A percentile compares a stretch with the other conserved stretches of the same genome.
Evolutionary conservation across 331 rosid genomes (phyloP).

Genomic region (Pyrus hybrid): DNA sequence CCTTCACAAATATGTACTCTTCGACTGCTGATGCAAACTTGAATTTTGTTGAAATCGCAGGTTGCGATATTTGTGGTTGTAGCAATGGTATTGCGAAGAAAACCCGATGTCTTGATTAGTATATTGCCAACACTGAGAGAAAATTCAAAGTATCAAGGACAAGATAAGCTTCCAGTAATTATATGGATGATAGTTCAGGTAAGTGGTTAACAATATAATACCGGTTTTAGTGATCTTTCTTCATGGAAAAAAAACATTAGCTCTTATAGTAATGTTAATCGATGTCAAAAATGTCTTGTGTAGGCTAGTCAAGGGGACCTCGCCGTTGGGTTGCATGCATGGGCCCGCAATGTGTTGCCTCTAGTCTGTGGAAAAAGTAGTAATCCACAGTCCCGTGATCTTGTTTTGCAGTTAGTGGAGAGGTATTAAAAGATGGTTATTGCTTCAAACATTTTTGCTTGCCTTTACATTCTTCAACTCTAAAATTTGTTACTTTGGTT

Average conservation of each 20-base stretch:
- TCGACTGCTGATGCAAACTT: not conserved
- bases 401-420: slow-evolving; percentile 79
- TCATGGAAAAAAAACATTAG: not conserved
- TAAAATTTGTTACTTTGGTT: slow-evolving; percentile 10
- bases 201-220: slow-evolving; percentile 4
- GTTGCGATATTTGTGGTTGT: slow-evolving; percentile 79
- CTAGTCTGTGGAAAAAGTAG: slow-evolving; percentile 53
- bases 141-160: slow-evolving; percentile 73
- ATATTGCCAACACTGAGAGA: slow-evolving; percentile 67
- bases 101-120: slow-evolving; percentile 61
- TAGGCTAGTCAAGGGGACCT: slow-evolving; percentile 76
- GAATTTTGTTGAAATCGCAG: slow-evolving; percentile 35
- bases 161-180: slow-evolving; percentile 76
- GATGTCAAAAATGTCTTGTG: slow-evolving; percentile 11
- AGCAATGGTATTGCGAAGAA: slow-evolving; percentile 80
- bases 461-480: not conserved
- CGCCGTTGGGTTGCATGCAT: slow-evolving; percentile 76
- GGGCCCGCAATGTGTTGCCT: slow-evolving; percentile 80
- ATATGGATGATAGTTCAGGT: slow-evolving; percentile 88
- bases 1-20: too few species aligned
- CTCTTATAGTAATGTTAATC: slow-evolving; percentile 5
- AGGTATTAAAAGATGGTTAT: slow-evolving; percentile 35
- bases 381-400: slow-evolving; percentile 84
- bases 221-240: not conserved
- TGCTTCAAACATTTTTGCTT: not conserved